Evolutionary conservation across 2,329 filamentous ascomycete genomes (phyloP), one percentile per base, ranked within the genome.

Genomic region (Fusarium sp.): DNA sequence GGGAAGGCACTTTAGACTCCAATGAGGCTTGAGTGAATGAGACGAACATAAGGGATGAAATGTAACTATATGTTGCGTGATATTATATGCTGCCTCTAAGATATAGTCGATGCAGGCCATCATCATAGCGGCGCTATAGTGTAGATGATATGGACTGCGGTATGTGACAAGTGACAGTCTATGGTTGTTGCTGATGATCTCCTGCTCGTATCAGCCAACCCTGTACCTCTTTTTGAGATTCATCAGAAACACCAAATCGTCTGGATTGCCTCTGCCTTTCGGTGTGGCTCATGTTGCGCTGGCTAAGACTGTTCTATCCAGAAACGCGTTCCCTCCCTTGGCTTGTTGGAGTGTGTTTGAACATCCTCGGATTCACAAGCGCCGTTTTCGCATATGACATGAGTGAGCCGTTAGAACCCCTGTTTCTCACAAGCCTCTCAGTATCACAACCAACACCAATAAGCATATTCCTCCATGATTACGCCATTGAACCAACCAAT

Each of bases 321-420:
- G 50, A 64, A 30, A 54, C 28, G 30, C 61, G 22, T 26, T 45
- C 26, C 36, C 66, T 74, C 56, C 56, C 60, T 66, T 67, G 22
- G 8, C 32, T 34, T 34, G 32, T 34, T 34, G 36, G 36, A 38
- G 41, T 10, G 41, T 51, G 41, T 52, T 55, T 34, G 44, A 54
- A 65, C 56, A 73, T 66, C 62, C 71, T 73, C 68, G 54, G 57
- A 52, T 51, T 74, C 58, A 71, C 62, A 62, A 67, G 48, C 56
- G 42, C 62, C 57, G 34, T 50, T 54, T 55, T 54, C 66, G 61
- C 62, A 45, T 63, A 59, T 69, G 34, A 39, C 51, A 62, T 67
- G 62, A 44, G 50, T 67, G 62, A 44, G 50, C 42, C 17, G 47
- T 18, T 39, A 24, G 48, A 36, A 54, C 62, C 71, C 66, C 62